Conservation (phyloP, 192 early-diverging fungal genomes). For the Coemansia sp. region DNA sequence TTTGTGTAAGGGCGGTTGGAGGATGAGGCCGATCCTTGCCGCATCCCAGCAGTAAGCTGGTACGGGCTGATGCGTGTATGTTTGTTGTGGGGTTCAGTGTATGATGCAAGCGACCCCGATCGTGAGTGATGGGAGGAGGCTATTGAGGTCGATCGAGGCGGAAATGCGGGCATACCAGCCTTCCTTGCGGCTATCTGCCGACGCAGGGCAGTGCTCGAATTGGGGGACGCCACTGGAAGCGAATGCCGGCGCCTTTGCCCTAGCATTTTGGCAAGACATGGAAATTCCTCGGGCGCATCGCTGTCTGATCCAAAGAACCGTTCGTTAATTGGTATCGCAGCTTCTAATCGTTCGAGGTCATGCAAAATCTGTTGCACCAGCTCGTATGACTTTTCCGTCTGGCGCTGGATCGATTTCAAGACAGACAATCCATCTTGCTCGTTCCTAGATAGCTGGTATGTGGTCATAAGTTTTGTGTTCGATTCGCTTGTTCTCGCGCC, state of each 20-base stretch:
- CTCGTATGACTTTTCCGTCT: slow-evolving; percentile 54
- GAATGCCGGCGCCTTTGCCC: slow-evolving; percentile 20
- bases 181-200: slow-evolving; percentile 40
- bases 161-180: slow-evolving; percentile 28
- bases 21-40: neutral
- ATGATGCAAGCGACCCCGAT: slow-evolving; percentile 5
- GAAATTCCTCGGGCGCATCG: slow-evolving; percentile 18
- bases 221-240: slow-evolving; percentile 17
- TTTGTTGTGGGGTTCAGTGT: slow-evolving; percentile 8
- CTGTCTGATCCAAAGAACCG: slow-evolving; percentile 19
- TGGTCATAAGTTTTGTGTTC: slow-evolving; percentile 18
- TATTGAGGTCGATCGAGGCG: slow-evolving; percentile 31
- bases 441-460: slow-evolving; percentile 34
- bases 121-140: slow-evolving; percentile 12
- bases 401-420: slow-evolving; percentile 42
- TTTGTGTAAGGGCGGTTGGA: slow-evolving; percentile 20
- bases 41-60: slow-evolving; percentile 16
- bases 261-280: slow-evolving; percentile 20
- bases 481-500: slow-evolving; percentile 31
- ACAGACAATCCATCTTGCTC: slow-evolving; percentile 34
- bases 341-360: slow-evolving; percentile 50
- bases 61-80: slow-evolving; percentile 29
- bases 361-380: slow-evolving; percentile 49
- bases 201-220: slow-evolving; percentile 22
- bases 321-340: slow-evolving; percentile 21